Percentiles rank a stretch among this genome's conserved stretches.
Conservation (phyloP, 2,329 filamentous ascomycete species). For the Aspergillus udagawae region DNA sequence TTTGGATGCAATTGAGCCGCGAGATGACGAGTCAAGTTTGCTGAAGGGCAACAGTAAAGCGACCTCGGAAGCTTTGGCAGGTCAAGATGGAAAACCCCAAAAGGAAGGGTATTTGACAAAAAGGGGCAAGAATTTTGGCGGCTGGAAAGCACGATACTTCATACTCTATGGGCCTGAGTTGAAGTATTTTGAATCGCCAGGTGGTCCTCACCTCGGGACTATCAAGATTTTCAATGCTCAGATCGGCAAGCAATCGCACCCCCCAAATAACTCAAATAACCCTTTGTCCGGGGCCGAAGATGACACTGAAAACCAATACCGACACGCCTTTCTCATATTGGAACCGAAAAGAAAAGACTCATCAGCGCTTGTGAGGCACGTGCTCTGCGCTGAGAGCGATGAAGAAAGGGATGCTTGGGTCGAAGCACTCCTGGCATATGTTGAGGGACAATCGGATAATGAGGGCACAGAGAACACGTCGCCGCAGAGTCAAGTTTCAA, state of each 20-base stretch:
- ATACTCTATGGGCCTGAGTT: conserved; percentile 66
- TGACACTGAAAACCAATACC: conserved; percentile 87
- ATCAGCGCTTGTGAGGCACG: conserved; percentile 80
- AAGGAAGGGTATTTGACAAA: conserved; percentile 94
- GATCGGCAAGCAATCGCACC: conserved; percentile 85
- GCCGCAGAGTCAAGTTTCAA: conserved; percentile 17
- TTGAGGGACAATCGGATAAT: conserved; percentile 53
- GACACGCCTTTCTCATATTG: conserved; percentile 89
- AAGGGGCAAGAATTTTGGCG: conserved; percentile 95
- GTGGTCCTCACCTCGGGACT: conserved; percentile 83
- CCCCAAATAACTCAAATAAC: conserved; percentile 51
- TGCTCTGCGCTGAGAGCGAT: conserved; percentile 93
- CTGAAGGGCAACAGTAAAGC: conserved; percentile 35
- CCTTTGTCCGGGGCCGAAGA: conserved; percentile 63
- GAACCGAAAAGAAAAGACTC: conserved; percentile 97
- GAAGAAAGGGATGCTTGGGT: conserved; percentile 92
- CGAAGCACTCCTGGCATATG: conserved; percentile 80
- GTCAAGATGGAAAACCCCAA: conserved; percentile 62
- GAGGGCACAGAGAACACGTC: conserved; percentile 21
- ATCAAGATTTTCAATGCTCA: conserved; percentile 90
- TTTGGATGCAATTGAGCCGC: conserved; percentile 55
- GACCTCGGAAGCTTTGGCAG: conserved; percentile 37
- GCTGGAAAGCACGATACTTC: conserved; percentile 86
- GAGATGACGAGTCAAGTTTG: conserved; percentile 51
- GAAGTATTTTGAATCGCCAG: conserved; percentile 88